Conservation (phyloP, 2,329 filamentous ascomycete genomes). For the Microdochium paspali region DNA sequence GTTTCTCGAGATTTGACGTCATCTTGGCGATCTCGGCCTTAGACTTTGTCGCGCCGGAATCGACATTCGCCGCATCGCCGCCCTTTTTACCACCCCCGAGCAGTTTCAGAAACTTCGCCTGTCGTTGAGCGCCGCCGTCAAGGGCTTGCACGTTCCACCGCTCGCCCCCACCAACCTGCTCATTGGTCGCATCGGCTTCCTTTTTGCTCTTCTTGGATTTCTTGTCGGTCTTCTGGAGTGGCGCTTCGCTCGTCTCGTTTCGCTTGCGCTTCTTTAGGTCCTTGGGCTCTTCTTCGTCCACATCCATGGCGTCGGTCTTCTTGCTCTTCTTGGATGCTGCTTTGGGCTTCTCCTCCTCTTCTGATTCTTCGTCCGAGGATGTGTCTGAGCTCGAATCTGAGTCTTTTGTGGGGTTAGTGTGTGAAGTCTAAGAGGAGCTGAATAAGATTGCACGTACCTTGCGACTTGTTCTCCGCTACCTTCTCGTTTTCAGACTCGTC, state of each 20-base stretch:
- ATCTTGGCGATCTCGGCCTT: constrained; percentile 15
- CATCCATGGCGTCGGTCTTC: constrained; percentile 9
- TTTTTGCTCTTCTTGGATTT: constrained; percentile 14
- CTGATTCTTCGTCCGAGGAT: constrained; percentile 3
- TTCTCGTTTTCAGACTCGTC: constrained; percentile 10
- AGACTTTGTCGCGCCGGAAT: constrained; percentile 7
- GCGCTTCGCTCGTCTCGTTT: constrained; percentile 12
- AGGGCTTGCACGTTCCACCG: constrained; percentile 45
- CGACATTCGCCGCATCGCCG: constrained; percentile 10
- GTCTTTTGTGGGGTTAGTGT: neutral
- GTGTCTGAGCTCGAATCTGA: neutral
- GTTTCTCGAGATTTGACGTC: constrained; percentile 44
- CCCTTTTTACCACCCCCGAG: constrained; percentile 41
- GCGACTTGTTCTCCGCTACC: constrained; percentile 13
- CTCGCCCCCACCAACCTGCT: constrained; percentile 20
- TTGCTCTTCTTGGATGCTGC: constrained; percentile 25
- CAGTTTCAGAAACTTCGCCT: constrained; percentile 47
- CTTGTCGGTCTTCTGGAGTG: constrained; percentile 14
- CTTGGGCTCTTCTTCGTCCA: constrained; percentile 10
- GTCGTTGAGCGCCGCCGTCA: constrained; percentile 38
- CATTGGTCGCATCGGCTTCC: constrained; percentile 9
- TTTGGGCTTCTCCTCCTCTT: constrained; percentile 19
- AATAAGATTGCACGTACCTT: neutral
- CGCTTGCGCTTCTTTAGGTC: constrained; percentile 8
- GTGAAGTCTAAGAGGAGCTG: neutral